phyloP scores from a whole-genome alignment of 2,329 filamentous ascomycete genomes.

The Geoglossum cookeanum region DNA sequence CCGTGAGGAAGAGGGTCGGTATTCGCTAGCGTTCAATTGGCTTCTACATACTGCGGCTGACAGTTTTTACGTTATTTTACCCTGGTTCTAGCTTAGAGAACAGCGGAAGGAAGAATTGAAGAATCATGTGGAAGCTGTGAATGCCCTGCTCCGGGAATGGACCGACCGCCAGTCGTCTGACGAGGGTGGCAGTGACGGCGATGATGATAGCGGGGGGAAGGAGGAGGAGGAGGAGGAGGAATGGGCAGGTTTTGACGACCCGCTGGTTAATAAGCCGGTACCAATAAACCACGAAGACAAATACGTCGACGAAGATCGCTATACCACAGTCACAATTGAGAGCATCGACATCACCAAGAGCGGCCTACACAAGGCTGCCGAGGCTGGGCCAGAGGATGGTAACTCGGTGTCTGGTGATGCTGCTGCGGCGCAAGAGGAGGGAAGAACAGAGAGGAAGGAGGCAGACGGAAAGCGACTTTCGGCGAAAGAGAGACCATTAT shows the following conservation, averaged over 20 bases:
- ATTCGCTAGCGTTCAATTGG: background rate
- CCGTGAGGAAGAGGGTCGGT: conserved; percentile 54
- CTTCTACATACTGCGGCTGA: background rate
- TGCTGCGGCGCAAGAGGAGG: conserved; percentile 17
- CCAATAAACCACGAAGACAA: conserved; percentile 67
- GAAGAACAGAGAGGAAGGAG: conserved; percentile 19
- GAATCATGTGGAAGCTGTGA: conserved; percentile 60
- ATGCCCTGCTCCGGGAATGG: conserved; percentile 46
- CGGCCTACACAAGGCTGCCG: conserved; percentile 34
- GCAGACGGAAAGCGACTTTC: conserved; percentile 6
- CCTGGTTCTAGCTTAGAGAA: conserved; percentile 50
- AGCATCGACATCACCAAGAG: conserved; percentile 63
- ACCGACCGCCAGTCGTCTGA: conserved; percentile 18
- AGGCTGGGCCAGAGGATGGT: conserved; percentile 16
- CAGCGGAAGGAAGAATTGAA: conserved; percentile 67
- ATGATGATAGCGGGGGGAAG: conserved; percentile 18
- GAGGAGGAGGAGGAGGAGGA: conserved; percentile 30
- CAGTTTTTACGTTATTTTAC: background rate
- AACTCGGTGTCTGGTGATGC: conserved; percentile 18
- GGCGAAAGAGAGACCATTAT: conserved; percentile 28
- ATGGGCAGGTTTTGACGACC: conserved; percentile 47
- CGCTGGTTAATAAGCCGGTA: conserved; percentile 17
- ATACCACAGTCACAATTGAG: conserved; percentile 87
- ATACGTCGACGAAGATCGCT: conserved; percentile 91
- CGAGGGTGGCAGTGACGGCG: conserved; percentile 14